Conservation (phyloP, 1,284 basidiomycete genomes). For the Fomitopsis betulina region DNA sequence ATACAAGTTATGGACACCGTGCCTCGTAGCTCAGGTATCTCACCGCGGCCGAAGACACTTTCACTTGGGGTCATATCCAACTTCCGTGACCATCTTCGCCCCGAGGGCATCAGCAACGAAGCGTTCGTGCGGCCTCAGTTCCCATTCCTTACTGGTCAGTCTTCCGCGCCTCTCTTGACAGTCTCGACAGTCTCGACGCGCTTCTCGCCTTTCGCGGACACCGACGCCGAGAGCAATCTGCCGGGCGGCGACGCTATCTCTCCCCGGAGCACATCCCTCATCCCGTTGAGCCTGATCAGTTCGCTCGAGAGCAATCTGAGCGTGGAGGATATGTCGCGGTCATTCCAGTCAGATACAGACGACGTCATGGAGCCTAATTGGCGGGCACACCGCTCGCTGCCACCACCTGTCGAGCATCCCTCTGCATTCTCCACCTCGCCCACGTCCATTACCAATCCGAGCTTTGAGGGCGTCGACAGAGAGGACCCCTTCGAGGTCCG, state of each 20-base stretch:
- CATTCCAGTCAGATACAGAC: slow-evolving; percentile 55
- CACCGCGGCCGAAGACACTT: slow-evolving; percentile 33
- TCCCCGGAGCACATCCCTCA: slow-evolving; percentile 37
- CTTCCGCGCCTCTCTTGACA: slow-evolving; percentile 24
- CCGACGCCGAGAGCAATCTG: slow-evolving; percentile 22
- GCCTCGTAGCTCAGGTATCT: slow-evolving; percentile 19
- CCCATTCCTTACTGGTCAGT: slow-evolving; percentile 39
- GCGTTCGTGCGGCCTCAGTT: slow-evolving; percentile 31
- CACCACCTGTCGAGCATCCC: slow-evolving; percentile 24
- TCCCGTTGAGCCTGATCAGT: slow-evolving; percentile 54
- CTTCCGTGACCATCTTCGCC: slow-evolving; percentile 23
- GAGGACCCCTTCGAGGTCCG: slow-evolving; percentile 43
- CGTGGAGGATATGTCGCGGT: slow-evolving; percentile 34
- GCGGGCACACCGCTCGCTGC: slow-evolving; percentile 27
- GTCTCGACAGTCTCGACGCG: slow-evolving; percentile 25
- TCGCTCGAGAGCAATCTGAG: slow-evolving; percentile 41
- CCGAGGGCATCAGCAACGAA: slow-evolving; percentile 1
- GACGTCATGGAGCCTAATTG: slow-evolving; percentile 48
- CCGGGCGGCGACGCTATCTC: slow-evolving; percentile 18
- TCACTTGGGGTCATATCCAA: slow-evolving; percentile 36
- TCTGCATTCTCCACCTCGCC: slow-evolving; percentile 31
- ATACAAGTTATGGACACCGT: slow-evolving; percentile 19
- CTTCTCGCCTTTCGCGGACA: slow-evolving; percentile 52
- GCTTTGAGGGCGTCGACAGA: slow-evolving; percentile 27
- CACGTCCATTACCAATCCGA: slow-evolving; percentile 24